Conservation (phyloP, 345 rosid genomes). For the Arabis hirsuta region DNA sequence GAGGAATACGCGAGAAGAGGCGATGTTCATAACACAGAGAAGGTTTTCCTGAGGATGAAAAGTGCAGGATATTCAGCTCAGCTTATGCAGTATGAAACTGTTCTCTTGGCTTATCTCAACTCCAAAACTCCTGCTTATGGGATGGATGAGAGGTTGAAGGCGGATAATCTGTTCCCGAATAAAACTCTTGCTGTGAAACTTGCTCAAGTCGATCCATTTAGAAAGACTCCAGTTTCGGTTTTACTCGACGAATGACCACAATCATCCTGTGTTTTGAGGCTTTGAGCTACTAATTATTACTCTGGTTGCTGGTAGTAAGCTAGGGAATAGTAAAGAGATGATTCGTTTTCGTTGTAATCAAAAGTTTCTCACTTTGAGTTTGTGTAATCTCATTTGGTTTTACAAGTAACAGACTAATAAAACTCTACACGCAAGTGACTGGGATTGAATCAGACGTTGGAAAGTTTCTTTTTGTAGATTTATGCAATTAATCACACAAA, state of each 20-base stretch:
- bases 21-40: conserved; percentile 82
- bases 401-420: background rate
- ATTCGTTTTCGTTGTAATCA: background rate
- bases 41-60: conserved; percentile 73
- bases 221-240: conserved; percentile 65
- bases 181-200: conserved; percentile 56
- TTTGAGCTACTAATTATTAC: background rate
- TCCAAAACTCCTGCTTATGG: conserved; percentile 82
- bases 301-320: background rate
- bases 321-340: background rate
- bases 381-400: background rate
- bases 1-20: conserved; percentile 73
- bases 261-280: background rate
- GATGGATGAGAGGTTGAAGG: conserved; percentile 78
- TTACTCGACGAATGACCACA: conserved; percentile 51
- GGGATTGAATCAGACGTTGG: background rate
- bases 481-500: too few relatives aligned
- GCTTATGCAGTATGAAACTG: conserved; percentile 54
- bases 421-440: too few relatives aligned
- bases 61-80: conserved; percentile 66
- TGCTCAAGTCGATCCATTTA: conserved; percentile 65
- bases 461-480: too few relatives aligned
- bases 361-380: background rate
- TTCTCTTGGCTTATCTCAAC: conserved; percentile 62
- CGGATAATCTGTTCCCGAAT: conserved; percentile 76